Percentiles rank a stretch among this genome's conserved stretches.
Evolutionary conservation across 1,139 yeast genomes (phyloP).

Genomic region (Geotrichum restrictum): DNA sequence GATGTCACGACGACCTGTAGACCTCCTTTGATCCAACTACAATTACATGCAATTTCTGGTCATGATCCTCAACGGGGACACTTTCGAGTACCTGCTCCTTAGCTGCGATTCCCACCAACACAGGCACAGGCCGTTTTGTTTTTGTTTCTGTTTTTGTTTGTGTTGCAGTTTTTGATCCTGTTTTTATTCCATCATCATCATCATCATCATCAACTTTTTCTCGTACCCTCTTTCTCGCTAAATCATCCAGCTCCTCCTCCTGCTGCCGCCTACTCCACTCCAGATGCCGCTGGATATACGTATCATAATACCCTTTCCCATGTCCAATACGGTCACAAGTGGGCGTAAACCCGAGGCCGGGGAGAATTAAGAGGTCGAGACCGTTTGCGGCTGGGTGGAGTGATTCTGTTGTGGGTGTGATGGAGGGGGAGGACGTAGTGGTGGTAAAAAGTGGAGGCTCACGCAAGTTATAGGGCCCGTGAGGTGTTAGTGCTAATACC

Average conservation of each 20-base stretch:
- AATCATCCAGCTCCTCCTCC: too few species aligned
- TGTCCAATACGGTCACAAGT: slow-evolving; percentile 69
- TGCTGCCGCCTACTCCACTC: slow-evolving; percentile 32
- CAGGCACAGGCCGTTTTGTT: slow-evolving; percentile 25
- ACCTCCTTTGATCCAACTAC: slow-evolving; percentile 42
- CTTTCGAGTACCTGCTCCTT: slow-evolving; percentile 58
- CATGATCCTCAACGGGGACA: slow-evolving; percentile 70
- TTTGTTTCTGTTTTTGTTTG: too few species aligned
- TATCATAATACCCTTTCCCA: slow-evolving; percentile 92
- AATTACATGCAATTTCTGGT: slow-evolving; percentile 59
- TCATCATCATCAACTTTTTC: too few species aligned
- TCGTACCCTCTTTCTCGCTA: too few species aligned
- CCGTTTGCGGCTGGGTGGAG: slow-evolving; percentile 40
- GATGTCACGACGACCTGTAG: too few species aligned
- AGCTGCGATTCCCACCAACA: slow-evolving; percentile 64
- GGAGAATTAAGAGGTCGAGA: slow-evolving; percentile 70
- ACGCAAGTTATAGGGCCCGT: slow-evolving; percentile 60
- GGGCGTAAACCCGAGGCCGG: slow-evolving; percentile 75
- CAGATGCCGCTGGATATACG: slow-evolving; percentile 56
- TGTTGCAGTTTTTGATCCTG: too few species aligned
- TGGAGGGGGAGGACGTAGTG: too few species aligned
- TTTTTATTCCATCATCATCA: too few species aligned
- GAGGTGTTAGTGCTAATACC: slow-evolving; percentile 52
- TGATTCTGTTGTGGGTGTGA: slow-evolving; percentile 31
- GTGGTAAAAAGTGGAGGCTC: slow-evolving; percentile 52